Base-by-base conservation (phyloP, 306 rosid species). In the Quillaja saponaria region DNA sequence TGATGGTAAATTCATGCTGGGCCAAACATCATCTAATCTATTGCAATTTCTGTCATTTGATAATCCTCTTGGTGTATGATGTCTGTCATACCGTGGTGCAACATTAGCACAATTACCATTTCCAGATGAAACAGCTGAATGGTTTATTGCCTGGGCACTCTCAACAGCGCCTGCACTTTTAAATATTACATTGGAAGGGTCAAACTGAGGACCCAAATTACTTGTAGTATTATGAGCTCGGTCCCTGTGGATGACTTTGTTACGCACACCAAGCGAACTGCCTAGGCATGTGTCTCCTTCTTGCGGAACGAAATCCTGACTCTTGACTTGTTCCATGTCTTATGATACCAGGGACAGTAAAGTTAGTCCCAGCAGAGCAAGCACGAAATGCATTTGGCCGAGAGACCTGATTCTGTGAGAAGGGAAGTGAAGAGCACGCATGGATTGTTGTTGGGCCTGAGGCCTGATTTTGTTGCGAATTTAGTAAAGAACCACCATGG, bases 171-270 rank as follows among this genome's bases (percentile, higher is more conserved):
- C 71, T 44, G 51, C 61, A 18, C 74, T 71, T 44, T 74, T 84
- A 61, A 84, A 55, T 49, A 69, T 18, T 41, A 60, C 1, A 45
- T 25, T 76, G n/a, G 83, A 48, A 56, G 71, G 54, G 41, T 33
- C 42, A 10, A 60, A 4, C 17, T 12, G 65, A 13, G 76, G 56
- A 55, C 83, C 54, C 28, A 65, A 60, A 66, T 37, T 66, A 54
- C 66, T 66, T 57, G 41, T 39, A 39, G 6, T 20, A 25, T 33
- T 60, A 16, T 44, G 72, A 66, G 46, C 72, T 61, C 72, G 76
- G 49, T 59, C 81, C 71, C 59, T 80, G 58, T 71, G 80, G 66
- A 64, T 68, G 69, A 48, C 39, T 61, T 51, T 71, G 53, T 53
- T 39, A 6, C 55, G 80, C 13, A 64, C 80, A 68, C 85, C 78